Conservation (phyloP, 2,329 filamentous ascomycete species). For the Drechslerella coelobrocha region DNA sequence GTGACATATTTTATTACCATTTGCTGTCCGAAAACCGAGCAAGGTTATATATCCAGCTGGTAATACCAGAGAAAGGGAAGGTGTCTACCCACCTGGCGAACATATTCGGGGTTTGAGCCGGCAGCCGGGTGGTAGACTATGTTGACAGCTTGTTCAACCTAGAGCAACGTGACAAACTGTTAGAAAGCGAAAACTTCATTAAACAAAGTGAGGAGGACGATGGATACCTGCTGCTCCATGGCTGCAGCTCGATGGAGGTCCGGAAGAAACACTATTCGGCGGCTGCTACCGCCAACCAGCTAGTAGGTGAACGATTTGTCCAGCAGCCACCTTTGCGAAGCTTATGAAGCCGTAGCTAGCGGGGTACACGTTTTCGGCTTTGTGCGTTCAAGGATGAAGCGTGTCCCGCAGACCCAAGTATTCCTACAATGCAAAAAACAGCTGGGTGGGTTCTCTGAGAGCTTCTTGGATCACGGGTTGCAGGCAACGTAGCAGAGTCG, state of each 20-base stretch:
- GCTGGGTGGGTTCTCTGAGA: not conserved
- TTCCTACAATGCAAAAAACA: conserved; percentile 6
- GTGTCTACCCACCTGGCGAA: conserved; percentile 41
- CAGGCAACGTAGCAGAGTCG: no score
- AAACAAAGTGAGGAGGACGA: not conserved
- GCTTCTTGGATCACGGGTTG: conserved; percentile 4
- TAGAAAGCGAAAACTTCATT: not conserved
- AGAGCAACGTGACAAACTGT: not conserved
- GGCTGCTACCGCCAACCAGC: conserved; percentile 49
- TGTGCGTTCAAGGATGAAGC: not conserved
- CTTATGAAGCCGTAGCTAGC: conserved; percentile 3
- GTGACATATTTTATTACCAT: conserved; percentile 1
- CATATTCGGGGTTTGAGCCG: conserved; percentile 33
- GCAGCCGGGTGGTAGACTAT: conserved; percentile 45
- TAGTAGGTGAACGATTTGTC: conserved; percentile 46
- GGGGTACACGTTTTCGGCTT: conserved; percentile 5
- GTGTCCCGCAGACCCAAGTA: not conserved
- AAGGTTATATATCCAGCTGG: not conserved
- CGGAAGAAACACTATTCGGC: conserved; percentile 31
- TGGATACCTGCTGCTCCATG: conserved; percentile 46
- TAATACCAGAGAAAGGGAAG: not conserved
- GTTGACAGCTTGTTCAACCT: conserved; percentile 50
- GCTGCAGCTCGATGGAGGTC: conserved; percentile 28
- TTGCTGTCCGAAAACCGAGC: not conserved
- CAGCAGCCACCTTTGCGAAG: conserved; percentile 48